Evolutionary conservation across 192 early-diverging fungal species (phyloP).

Genomic region (Backusella luteola): DNA sequence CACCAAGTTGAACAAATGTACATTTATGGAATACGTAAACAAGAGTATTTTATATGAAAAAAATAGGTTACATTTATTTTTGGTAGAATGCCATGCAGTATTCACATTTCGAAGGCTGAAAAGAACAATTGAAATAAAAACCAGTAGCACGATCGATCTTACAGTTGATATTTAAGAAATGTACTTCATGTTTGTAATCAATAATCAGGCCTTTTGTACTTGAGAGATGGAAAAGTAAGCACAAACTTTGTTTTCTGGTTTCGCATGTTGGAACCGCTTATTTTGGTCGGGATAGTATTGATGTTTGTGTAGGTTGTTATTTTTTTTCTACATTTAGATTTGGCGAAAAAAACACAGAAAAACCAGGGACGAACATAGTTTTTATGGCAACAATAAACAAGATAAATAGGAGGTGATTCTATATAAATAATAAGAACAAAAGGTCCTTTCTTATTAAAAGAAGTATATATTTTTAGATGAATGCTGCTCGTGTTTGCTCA

Average conservation of each 20-base stretch:
- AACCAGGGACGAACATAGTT: background rate
- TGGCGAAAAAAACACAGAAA: background rate
- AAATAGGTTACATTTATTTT: background rate
- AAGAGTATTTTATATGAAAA: background rate
- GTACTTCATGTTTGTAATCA: background rate
- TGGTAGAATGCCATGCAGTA: background rate
- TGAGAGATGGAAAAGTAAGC: background rate
- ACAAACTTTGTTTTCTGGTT: background rate
- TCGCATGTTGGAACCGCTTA: background rate
- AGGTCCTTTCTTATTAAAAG: background rate
- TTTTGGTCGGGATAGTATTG: background rate
- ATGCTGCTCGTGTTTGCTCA: conserved; percentile 1
- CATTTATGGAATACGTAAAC: background rate
- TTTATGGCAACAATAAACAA: background rate
- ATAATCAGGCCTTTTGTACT: background rate
- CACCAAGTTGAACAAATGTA: background rate
- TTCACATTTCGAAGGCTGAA: background rate
- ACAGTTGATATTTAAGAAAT: background rate
- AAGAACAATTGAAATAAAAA: conserved; percentile 1
- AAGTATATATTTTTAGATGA: background rate
- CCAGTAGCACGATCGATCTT: background rate
- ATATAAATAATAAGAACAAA: background rate
- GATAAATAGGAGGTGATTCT: background rate
- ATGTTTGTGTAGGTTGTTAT: background rate
- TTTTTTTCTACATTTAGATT: background rate